A percentile compares a stretch with the other conserved stretches of the same genome.
Evolutionary conservation across 176 grass and related monocot species (phyloP).

Genomic region (Rhipidocladum racemiflorum): DNA sequence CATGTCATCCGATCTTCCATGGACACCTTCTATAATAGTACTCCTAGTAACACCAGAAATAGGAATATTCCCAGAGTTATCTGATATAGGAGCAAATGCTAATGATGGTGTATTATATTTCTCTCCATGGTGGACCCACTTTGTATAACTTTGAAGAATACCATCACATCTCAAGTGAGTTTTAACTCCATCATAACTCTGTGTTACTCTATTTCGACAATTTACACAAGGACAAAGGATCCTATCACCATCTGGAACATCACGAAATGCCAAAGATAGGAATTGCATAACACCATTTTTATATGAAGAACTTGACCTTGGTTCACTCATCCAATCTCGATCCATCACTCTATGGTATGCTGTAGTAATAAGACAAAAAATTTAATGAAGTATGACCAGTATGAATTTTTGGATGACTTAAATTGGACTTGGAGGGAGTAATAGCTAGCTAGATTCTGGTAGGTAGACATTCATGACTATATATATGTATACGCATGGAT

Average conservation of each 20-base stretch:
- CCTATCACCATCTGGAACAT: neutral
- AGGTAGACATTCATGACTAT: too few relatives aligned
- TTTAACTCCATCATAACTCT: neutral
- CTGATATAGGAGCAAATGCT: neutral
- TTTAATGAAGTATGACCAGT: too few relatives aligned
- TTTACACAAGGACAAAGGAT: neutral
- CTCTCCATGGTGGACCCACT: neutral
- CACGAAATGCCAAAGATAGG: neutral
- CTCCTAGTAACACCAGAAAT: neutral
- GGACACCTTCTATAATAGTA: neutral
- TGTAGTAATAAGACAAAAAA: too few relatives aligned
- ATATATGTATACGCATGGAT: too few relatives aligned
- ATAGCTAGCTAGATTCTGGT: too few relatives aligned
- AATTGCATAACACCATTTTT: neutral
- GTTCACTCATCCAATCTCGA: neutral
- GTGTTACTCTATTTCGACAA: neutral
- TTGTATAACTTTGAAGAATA: neutral
- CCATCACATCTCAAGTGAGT: neutral
- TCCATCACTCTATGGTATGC: neutral
- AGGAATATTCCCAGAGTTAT: neutral
- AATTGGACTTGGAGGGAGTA: too few relatives aligned
- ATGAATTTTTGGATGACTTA: too few relatives aligned
- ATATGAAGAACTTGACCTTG: neutral
- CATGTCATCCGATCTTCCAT: neutral
- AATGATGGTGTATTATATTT: neutral